Evolutionary conservation across 2,329 filamentous ascomycete genomes (phyloP), one percentile per base, ranked within the genome.

Genomic region (Laburnicola sp.): DNA sequence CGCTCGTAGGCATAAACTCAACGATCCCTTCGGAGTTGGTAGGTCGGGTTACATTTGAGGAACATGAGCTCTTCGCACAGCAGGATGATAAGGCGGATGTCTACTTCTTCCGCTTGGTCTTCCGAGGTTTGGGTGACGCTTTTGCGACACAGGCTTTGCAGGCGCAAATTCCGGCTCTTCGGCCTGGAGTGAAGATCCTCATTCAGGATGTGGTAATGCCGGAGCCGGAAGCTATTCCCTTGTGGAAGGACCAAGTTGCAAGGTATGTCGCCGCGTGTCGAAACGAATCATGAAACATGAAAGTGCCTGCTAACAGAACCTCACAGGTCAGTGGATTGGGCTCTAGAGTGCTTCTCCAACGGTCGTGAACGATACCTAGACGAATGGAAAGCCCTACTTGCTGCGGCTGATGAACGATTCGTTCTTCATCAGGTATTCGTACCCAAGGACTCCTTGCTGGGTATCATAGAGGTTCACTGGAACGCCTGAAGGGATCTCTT

Each of bases 321-420:
- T 50, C 34, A 41, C 39, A 57, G 54, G 44, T 51, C 54, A 21
- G 51, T 57, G 36, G 54, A 57, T 42, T 37, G 52, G 54, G 51
- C 51, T 41, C 26, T 54, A 2, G 30, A 51, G 27, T 39, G 31
- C 45, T 54, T 51, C 38, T 41, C 25, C 28, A 54, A 57, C 51
- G 54, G 48, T 23, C 48, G 51, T 50, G 54, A 54, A 36, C 28
- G 54, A 52, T 52, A 51, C 36, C 36, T 57, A 8, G 51, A 51
- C 16, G 54, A 57, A 47, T 57, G 54, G 54, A 57, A 54, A 47
- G 51, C 51, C 26, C 45, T 57, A 10, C 36, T 57, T 48, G 51
- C 54, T 47, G 40, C 45, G 1, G 54, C 54, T 27, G 54, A 57
- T 42, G 4, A 51, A 41, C 40, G 54, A 37, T 57, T 57, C 36